Evolutionary conservation across 345 rosid genomes (phyloP).

Genomic region (Moricandia arvensis): DNA sequence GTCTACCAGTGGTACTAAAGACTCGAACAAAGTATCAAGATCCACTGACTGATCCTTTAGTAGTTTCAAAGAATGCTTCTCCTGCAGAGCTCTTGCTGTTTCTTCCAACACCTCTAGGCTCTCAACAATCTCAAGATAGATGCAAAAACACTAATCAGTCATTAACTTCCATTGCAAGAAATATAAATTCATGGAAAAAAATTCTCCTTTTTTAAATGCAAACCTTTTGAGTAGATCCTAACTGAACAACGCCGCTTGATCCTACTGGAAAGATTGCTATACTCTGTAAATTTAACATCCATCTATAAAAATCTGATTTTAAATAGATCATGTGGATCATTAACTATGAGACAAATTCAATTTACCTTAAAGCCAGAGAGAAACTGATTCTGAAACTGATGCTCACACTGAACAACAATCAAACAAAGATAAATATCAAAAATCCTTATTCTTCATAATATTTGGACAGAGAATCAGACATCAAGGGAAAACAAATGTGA

Average conservation of each 20-base stretch:
- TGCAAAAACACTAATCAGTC: constrained; percentile 9
- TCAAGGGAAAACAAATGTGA: not conserved
- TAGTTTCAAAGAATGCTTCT: constrained; percentile 40
- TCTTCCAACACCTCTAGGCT: constrained; percentile 53
- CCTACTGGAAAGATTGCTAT: constrained; percentile 62
- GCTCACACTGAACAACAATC: constrained; percentile 26
- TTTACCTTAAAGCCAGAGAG: constrained; percentile 33
- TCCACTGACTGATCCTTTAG: constrained; percentile 37
- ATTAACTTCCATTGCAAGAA: constrained; percentile 17
- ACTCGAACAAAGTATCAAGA: constrained; percentile 58
- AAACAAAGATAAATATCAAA: too few species aligned
- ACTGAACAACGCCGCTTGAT: constrained; percentile 66
- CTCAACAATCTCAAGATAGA: constrained; percentile 54
- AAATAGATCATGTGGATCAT: too few species aligned
- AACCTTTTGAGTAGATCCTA: constrained; percentile 85
- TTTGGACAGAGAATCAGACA: constrained; percentile 1
- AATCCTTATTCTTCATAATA: not conserved
- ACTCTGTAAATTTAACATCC: constrained; percentile 52
- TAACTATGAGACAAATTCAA: too few species aligned
- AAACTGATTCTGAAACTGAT: constrained; percentile 36
- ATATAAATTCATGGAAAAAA: not conserved
- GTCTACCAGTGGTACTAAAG: constrained; percentile 38
- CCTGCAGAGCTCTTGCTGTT: constrained; percentile 47
- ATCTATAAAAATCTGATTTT: constrained; percentile 11
- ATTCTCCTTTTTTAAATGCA: constrained; percentile 12